Base-by-base conservation (phyloP, 148 eudicot species). In the Rheum nobile region DNA sequence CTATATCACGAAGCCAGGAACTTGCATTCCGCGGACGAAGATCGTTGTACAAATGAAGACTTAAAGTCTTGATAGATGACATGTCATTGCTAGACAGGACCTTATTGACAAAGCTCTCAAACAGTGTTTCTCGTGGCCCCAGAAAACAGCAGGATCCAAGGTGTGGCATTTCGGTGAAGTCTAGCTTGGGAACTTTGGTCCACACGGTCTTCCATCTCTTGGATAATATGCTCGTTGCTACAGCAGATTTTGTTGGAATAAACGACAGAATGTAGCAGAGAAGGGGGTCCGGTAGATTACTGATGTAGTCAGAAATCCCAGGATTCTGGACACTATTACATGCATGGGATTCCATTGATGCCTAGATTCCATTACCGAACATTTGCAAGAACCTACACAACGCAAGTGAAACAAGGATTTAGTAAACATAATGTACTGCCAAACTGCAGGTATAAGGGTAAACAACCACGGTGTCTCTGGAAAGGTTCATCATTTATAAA, bases 191-290 rank as follows among this genome's bases (percentile, higher is more conserved):
- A 29, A 74, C 71, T 4, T 42, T 37, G 17, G 78, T 61, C 85
- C 82, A 79, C 4, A 82, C 41, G 37, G 55, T 50, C 46, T 48
- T 39, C 85, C 85, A 82, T 55, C 80, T 42, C 65, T 67, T 82
- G 0, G 79, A 75, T 32, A 79, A 69, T 71, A 79, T 21, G 65
- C 82, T 76, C 22, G 82, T 82, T 57, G 43, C 63, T 42, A 79
- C 80, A 59, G 76, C 78, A 34, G 67, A 42, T 70, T 74, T 76
- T 47, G 77, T 79, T 0, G 84, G 59, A 13, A 82, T 75, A 19
- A 68, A 82, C 13, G 85, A 74, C 35, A 82, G 76, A 38, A 82
- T 79, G 44, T 74, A 61, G 57, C 80, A 42, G 55, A 79, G 50
- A 31, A 74, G 61, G 11, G 47, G 54, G 72, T 81, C 78, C 4